Evolutionary conservation across 805 yeast species (phyloP).

Genomic region (Saccharomycopsis capsularis): DNA sequence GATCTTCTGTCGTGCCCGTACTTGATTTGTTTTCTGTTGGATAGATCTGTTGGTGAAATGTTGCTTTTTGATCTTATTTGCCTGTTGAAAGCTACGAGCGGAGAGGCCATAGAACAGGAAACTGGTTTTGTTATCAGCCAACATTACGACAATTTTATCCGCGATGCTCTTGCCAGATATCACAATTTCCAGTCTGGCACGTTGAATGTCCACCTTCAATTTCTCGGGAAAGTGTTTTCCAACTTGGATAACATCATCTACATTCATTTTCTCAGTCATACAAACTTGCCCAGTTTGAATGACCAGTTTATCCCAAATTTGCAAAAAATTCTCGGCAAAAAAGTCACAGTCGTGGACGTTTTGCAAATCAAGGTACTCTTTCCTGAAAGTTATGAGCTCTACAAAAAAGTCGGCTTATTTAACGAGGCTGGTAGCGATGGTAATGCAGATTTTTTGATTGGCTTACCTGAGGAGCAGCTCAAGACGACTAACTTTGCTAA

Average conservation of each 20-base stretch:
- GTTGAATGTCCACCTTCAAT: neutral
- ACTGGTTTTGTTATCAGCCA: neutral
- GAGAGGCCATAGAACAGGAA: neutral
- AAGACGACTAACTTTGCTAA: slow-evolving; percentile 5
- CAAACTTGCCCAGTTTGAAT: slow-evolving; percentile 6
- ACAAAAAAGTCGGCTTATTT: neutral
- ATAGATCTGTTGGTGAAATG: slow-evolving; percentile 1
- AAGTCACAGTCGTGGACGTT: slow-evolving; percentile 6
- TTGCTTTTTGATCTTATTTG: neutral
- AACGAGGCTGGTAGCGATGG: no score
- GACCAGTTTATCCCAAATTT: slow-evolving; percentile 9
- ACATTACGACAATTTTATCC: neutral
- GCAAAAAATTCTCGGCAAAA: slow-evolving; percentile 1
- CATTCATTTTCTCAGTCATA: slow-evolving; percentile 9
- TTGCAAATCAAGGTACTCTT: slow-evolving; percentile 9
- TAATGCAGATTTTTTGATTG: slow-evolving; percentile 6
- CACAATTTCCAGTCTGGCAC: neutral
- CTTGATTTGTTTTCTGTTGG: neutral
- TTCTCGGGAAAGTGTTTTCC: slow-evolving; percentile 2
- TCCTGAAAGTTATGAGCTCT: slow-evolving; percentile 9
- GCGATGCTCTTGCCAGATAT: neutral
- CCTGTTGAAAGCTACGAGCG: neutral
- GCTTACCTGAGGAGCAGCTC: neutral
- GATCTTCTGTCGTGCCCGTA: neutral
- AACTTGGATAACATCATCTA: slow-evolving; percentile 11